Evolutionary conservation across 371 early-diverging fungal species (phyloP).

Genomic region (Mucor racemosus): DNA sequence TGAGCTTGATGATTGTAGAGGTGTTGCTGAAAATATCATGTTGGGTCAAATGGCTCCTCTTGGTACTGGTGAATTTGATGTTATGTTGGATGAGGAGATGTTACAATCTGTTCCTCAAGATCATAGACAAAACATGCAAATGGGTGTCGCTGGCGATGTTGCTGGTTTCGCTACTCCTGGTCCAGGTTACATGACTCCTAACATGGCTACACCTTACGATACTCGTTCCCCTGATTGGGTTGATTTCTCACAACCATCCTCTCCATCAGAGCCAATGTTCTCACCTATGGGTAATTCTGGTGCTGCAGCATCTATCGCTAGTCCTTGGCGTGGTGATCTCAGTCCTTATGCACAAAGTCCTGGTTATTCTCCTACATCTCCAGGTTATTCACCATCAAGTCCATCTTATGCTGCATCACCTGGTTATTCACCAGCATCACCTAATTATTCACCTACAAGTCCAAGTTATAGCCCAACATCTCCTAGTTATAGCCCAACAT

Average conservation of each 20-base stretch:
- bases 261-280: slow-evolving; percentile 67
- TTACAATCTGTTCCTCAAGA: slow-evolving; percentile 65
- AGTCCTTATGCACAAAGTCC: slow-evolving; percentile 63
- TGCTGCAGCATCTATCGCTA: slow-evolving; percentile 44
- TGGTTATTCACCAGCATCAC: slow-evolving; percentile 77
- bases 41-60: slow-evolving; percentile 98
- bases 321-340: slow-evolving; percentile 60
- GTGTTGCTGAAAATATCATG: slow-evolving; percentile 99
- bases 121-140: slow-evolving; percentile 45
- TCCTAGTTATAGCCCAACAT: slow-evolving; percentile 73
- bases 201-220: slow-evolving; percentile 59
- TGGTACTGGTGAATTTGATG: slow-evolving; percentile 97
- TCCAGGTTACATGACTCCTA: slow-evolving; percentile 65
- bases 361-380: slow-evolving; percentile 80
- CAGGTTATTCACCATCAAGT: slow-evolving; percentile 75
- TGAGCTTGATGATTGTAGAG: slow-evolving; percentile 93
- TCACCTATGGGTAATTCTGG: slow-evolving; percentile 70
- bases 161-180: slow-evolving; percentile 56
- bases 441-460: slow-evolving; percentile 68
- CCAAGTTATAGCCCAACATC: slow-evolving; percentile 71
- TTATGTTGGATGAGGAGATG: slow-evolving; percentile 92
- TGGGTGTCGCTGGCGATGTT: slow-evolving; percentile 47
- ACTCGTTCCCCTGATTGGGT: slow-evolving; percentile 62
- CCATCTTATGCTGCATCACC: slow-evolving; percentile 73
- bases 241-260: slow-evolving; percentile 62